Base-by-base conservation (phyloP, 2,329 filamentous ascomycete species). In the Exophiala phaeomuriformis region DNA sequence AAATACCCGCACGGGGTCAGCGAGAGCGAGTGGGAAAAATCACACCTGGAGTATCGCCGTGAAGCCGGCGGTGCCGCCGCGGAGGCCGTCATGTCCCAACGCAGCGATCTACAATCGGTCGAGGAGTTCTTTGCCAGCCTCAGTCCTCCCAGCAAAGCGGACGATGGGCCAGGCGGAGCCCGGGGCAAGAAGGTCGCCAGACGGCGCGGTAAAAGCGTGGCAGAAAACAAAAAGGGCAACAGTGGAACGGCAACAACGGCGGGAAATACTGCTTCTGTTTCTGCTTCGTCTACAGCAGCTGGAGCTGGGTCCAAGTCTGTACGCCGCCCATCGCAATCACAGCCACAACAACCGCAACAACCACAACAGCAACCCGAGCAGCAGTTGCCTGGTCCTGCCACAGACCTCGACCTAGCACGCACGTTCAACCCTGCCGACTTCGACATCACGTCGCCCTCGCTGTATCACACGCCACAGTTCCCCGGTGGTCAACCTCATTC, bases 1-100 rank as follows among this genome's bases (percentile, higher is more conserved):
- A 82, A 87, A 60, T 97, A 96, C 67, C 93, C 93, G 0, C 87
- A 95, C 63, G 93, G 93, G 2, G 88, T 97, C 10, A 88, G 88
- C 2, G 83, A 88, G 56, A 79, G 83, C 1, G 89, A 95, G 64
- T 93, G 88, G 69, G 83, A 89, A 64, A 88, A 93, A 61, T 85
- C 87, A 1, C 82, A 80, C 30, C 72, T 77, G 3, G 76, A 79
- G 39, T 77, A 81, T 63, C 83, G 84, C 66, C 87, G 85, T 62
- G 87, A 94, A 64, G 84, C 81, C 39, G 85, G 86, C 40, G 56
- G 81, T 39, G 85, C 86, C 32, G 59, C 58, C 31, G 85, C 88
- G n/a, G 90, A 96, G 66, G 90, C 86, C 0, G 89, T 93, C 1
- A 78, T 96, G 60, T 88, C 90, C 56, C 88, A 95, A 64, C 90